Evolutionary conservation across 2,329 filamentous ascomycete species (phyloP).

Genomic region (Fusarium sp.): DNA sequence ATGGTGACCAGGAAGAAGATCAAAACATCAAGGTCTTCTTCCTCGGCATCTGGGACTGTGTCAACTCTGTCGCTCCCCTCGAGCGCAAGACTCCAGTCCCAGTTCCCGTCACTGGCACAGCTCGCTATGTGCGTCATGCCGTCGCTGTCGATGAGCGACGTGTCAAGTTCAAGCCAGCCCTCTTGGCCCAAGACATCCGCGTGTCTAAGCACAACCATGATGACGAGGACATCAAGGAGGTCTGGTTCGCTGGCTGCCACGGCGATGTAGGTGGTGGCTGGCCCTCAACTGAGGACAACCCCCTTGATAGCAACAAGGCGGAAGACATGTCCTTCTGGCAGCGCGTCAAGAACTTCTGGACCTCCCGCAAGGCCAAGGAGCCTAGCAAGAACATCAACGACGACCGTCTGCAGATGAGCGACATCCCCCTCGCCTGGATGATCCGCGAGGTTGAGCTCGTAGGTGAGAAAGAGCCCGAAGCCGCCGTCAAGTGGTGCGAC

Average conservation of each 20-base stretch:
- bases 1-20: conserved; percentile 25
- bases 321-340: conserved; percentile 49
- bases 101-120: conserved; percentile 54
- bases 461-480: conserved; percentile 45
- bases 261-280: conserved; percentile 67
- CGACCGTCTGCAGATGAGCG: conserved; percentile 59
- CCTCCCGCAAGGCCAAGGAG: conserved; percentile 48
- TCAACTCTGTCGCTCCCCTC: conserved; percentile 61
- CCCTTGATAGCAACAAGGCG: conserved; percentile 34
- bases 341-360: conserved; percentile 52
- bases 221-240: conserved; percentile 58
- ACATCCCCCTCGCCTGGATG: conserved; percentile 66
- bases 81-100: conserved; percentile 54
- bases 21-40: conserved; percentile 63
- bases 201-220: conserved; percentile 34
- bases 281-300: conserved; percentile 48
- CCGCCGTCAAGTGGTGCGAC: conserved; percentile 52
- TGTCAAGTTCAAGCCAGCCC: conserved; percentile 66
- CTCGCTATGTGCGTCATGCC: conserved; percentile 62
- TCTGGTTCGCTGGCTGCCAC: conserved; percentile 68
- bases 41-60: conserved; percentile 67
- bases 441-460: conserved; percentile 60
- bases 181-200: conserved; percentile 57
- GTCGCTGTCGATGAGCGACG: conserved; percentile 66
- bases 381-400: conserved; percentile 46